Base-by-base conservation (phyloP, 306 rosid genomes). In the Herpetospermum pedunculosum region DNA sequence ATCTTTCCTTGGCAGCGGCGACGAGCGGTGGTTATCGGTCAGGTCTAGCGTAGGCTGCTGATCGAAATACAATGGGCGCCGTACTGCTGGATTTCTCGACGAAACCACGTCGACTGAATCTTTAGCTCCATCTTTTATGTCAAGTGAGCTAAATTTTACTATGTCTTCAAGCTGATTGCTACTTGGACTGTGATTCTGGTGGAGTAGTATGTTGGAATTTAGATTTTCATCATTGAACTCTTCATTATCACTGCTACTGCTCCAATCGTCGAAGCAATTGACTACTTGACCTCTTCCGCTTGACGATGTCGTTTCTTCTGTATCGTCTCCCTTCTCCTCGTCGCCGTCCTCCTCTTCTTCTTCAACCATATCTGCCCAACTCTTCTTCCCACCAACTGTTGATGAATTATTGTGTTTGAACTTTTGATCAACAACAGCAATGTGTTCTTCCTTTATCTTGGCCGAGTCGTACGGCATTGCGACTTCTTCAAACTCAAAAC, bases 311-410 rank as follows among this genome's bases (percentile, higher is more conserved):
- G 2, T 48, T 26, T 69, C 54, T 15, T 29, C 19, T 12, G 73
- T 43, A 23, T 68, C 38, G 4, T 43, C 55, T 44, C 26, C 19
- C 8, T 28, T 43, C 29, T 83, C 92, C 5, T 38, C 12, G 32
- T 40, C 21, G 0, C 30, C 13, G 4, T 35, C 70, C 2, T 37
- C 73, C 2, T 83, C 95, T 57, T 90, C 98, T 84, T 93, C 99
- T 84, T 94, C 97, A 14, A 71, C 96, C 81, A 91, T 82, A 68
- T 94, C 99, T 65, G 99, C 99, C 99, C 99, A 94, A 47, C 99
- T 91, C 78, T 89, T 94, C 90, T 86, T 85, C 16, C 62, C 60
- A 38, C 52, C 70, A 11, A 30, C 68, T 54, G 29, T 53, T 48
- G 75, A 75, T 30, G 81, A 77, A 70, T 87, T 72, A 32, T n/a